A percentile compares a stretch with the other conserved stretches of the same genome.
Conservation (phyloP, 1,139 yeast genomes). For the Suhomyces anneliseae region DNA sequence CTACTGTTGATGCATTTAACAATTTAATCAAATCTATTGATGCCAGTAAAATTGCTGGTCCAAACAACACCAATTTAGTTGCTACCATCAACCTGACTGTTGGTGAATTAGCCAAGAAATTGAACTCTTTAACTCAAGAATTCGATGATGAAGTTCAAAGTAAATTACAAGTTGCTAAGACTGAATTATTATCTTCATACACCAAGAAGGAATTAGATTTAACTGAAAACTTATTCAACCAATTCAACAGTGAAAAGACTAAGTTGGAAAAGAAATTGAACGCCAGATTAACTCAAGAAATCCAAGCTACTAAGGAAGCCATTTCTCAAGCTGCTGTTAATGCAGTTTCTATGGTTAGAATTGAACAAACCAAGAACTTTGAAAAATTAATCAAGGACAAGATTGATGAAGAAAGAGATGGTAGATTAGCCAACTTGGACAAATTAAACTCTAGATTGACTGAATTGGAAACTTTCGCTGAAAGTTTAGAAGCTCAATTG, state of each 20-base stretch:
- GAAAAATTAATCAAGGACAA: slow-evolving; percentile 61
- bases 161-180: slow-evolving; percentile 42
- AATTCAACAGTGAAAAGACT: slow-evolving; percentile 54
- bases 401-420: slow-evolving; percentile 79
- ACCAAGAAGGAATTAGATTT: slow-evolving; percentile 55
- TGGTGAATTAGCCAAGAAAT: slow-evolving; percentile 30
- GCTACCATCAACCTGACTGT: slow-evolving; percentile 35
- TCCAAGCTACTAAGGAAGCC: slow-evolving; percentile 68
- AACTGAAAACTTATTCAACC: slow-evolving; percentile 49
- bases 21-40: slow-evolving; percentile 53
- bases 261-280: slow-evolving; percentile 65
- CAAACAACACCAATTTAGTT: slow-evolving; percentile 33
- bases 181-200: slow-evolving; percentile 56
- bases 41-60: slow-evolving; percentile 23
- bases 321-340: slow-evolving; percentile 75
- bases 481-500: slow-evolving; percentile 58
- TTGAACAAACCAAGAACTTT: slow-evolving; percentile 72
- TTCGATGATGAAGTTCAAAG: slow-evolving; percentile 43
- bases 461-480: slow-evolving; percentile 59
- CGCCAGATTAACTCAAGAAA: slow-evolving; percentile 60
- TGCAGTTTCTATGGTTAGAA: slow-evolving; percentile 68
- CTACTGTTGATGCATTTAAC: slow-evolving; percentile 53
- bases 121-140: slow-evolving; percentile 37
- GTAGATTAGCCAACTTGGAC: slow-evolving; percentile 70
- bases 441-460: slow-evolving; percentile 58